Percentiles rank a stretch among this genome's conserved stretches.
Evolutionary conservation across 352 stramenopile species (phyloP).

Genomic region (Globisporangium rhizosaccharum): DNA sequence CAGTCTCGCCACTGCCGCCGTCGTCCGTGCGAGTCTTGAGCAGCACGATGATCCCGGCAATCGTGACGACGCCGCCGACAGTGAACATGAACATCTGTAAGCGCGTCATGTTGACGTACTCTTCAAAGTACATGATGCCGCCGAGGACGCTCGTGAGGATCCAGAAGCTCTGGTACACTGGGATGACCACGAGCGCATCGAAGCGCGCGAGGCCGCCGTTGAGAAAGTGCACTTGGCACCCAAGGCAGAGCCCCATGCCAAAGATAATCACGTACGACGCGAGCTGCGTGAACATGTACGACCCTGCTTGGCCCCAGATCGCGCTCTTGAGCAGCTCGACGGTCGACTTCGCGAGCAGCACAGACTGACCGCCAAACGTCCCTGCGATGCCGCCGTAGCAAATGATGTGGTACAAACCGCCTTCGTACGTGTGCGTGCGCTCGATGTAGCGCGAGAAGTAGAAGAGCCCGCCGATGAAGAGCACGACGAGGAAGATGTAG

Average conservation of each 20-base stretch:
- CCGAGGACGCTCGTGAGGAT: constrained; percentile 88
- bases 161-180: constrained; percentile 90
- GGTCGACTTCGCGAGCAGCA: constrained; percentile 87
- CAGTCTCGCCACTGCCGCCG: constrained; percentile 17
- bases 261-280: constrained; percentile 80
- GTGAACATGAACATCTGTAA: constrained; percentile 81
- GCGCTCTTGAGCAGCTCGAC: constrained; percentile 89
- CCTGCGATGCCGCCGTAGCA: constrained; percentile 87
- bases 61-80: constrained; percentile 66
- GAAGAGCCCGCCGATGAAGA: constrained; percentile 62
- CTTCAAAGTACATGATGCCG: constrained; percentile 91
- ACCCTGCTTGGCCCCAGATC: constrained; percentile 73
- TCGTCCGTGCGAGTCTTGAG: constrained; percentile 47
- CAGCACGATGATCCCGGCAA: constrained; percentile 69
- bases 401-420: constrained; percentile 74
- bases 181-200: constrained; percentile 85
- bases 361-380: constrained; percentile 85
- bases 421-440: constrained; percentile 59
- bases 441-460: constrained; percentile 68
- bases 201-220: constrained; percentile 87
- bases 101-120: constrained; percentile 82
- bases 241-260: constrained; percentile 57
- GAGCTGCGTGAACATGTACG: constrained; percentile 70
- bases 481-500: constrained; percentile 73
- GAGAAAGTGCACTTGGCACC: constrained; percentile 84